Evolutionary conservation across 805 yeast genomes (phyloP), one percentile per base, ranked within the genome.

Genomic region (Cyberlindnera euphorbiiphila): DNA sequence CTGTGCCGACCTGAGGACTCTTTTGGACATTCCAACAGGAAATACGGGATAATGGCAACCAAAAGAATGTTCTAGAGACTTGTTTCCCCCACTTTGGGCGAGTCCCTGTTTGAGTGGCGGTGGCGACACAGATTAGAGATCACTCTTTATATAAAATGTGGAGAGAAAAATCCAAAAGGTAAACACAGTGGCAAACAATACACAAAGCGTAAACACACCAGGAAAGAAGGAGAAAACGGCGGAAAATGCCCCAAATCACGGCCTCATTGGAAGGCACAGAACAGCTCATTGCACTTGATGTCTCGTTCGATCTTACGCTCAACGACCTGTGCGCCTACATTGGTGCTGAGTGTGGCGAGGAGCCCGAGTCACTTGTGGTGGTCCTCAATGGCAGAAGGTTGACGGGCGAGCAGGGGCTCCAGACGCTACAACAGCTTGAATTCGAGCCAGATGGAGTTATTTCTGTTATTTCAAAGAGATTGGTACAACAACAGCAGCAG

Each of bases 311-410:
- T 11, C 71, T 87, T 66, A 56, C 76, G 0, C 56, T 87, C 9
- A 66, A 58, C 11, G 96, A 88, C 56, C 71, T 89, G 47, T 69
- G 74, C 42, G 94, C 91, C 0, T 77, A 81, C 46, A 54, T 88
- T 9, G 81, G 80, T 43, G 76, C 47, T 2, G 50, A 46, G 34
- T 19, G 26, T 13, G 46, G 39, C 13, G 32, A 41, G 22, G 44
- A 39, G 9, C 61, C 71, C 4, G 50, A 55, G 0, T 50, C 61
- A 12, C 84, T 81, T 52, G 57, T 65, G n/a, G 49, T 86, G 32
- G 54, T 65, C 16, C 65, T 65, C 49, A 70, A 79, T 44, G 71
- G 72, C 41, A 61, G 62, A 18, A 51, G 60, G 5, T 48, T 85
- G 24, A 49, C 49, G 11, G 33, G 42, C 2, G 39, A 47, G 2